Evolutionary conservation across 805 yeast genomes (phyloP), one percentile per base, ranked within the genome.

Genomic region (Kuraishia borneana): DNA sequence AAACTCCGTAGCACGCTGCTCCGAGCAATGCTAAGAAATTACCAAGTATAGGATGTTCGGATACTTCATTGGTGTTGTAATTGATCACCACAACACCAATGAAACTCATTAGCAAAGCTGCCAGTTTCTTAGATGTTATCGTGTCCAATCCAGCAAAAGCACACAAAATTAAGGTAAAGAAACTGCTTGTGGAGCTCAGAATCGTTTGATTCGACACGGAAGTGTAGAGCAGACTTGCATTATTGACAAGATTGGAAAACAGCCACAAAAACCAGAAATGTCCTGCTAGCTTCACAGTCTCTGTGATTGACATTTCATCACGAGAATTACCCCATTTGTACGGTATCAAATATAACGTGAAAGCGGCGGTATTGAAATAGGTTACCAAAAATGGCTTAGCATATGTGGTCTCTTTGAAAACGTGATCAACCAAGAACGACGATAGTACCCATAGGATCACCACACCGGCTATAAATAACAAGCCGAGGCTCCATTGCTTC

Each of bases 201-300:
- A 92, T 89, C 3, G 97, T 92, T 48, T 94, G 96, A 10, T 92
- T 80, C 2, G 95, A 94, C 16, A 92, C 98, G 9, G 88, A 77
- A 0, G 98, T 92, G 54, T 80, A 92, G 18, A 81, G 70, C 34
- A 92, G 63, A 16, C 94, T 77, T 0, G 95, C 84, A 56, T 92
- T 92, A 21, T 92, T 85, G 36, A 83, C 79, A 42, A 88, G 65
- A 54, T 92, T 92, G 3, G 97, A 94, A 13, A 76, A 40, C 51
- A 84, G 92, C 98, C 98, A 92, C 29, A 92, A 61, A 3, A 82
- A 57, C 42, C 94, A 80, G 53, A 92, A 92, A 58, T 85, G 83
- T 10, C 79, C 66, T 40, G 95, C 77, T 30, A 92, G 56, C 37
- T 59, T 59, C 9, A 84, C 68, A 0, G 97, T 92, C 40, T 87